Conservation (phyloP, 108 stramenopile genomes). For the Skeletonema costatum region DNA sequence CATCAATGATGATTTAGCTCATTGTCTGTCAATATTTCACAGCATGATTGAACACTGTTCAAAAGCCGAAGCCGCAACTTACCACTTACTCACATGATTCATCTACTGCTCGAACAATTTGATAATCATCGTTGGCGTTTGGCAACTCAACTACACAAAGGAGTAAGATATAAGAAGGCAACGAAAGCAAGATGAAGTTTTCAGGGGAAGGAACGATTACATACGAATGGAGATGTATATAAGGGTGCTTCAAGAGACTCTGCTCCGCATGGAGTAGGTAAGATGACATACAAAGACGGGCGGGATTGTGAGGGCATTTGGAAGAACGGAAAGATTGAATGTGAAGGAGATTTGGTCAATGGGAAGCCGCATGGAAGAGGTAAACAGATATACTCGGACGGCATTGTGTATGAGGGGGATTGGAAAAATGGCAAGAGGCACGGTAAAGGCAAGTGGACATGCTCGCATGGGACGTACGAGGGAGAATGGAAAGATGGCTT, state of each 20-base stretch:
- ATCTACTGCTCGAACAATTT: no score
- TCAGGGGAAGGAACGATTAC: not conserved
- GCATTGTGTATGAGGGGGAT: not conserved
- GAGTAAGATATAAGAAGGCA: no score
- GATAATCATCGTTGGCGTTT: no score
- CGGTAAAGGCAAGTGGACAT: no score
- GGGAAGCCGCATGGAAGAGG: slow-evolving; percentile 6
- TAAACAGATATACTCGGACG: not conserved
- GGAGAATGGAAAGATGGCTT: no score
- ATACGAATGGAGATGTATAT: slow-evolving; percentile 42
- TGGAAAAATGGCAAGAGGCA: slow-evolving; percentile 7
- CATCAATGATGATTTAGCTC: no score
- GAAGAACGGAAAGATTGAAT: slow-evolving; percentile 31
- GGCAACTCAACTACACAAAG: no score
- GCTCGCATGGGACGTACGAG: no score
- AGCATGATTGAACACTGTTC: no score
- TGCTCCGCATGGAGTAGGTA: slow-evolving; percentile 61
- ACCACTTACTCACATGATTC: no score
- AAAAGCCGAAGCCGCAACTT: no score
- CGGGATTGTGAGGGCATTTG: slow-evolving; percentile 53
- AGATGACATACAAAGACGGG: slow-evolving; percentile 55
- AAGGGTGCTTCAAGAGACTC: slow-evolving; percentile 75
- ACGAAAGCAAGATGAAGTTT: not conserved
- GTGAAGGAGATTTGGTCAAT: slow-evolving; percentile 41
- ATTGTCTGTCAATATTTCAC: no score